Base-by-base conservation (phyloP, 495 filamentous ascomycete species). In the Cenococcum geophilum region DNA sequence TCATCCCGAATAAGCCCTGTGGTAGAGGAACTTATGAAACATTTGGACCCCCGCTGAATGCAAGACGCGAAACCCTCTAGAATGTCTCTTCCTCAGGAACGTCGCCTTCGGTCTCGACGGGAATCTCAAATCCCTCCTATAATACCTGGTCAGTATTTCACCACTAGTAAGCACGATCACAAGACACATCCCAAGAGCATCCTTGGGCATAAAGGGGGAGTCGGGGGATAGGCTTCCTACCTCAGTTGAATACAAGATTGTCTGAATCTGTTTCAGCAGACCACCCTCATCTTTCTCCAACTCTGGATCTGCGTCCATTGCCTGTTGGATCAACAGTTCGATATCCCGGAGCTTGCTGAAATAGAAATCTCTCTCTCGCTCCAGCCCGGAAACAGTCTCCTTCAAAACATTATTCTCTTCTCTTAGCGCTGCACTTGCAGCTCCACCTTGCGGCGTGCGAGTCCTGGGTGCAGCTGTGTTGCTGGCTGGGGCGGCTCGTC, bases 281-380 rank as follows among this genome's bases (percentile, higher is more conserved):
- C 90, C 86, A 50, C 92, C 88, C 63, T 96, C 92, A 23, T 92
- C 87, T 82, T 92, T 88, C 78, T 96, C 93, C 53, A 97, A 75
- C 74, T 92, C 85, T 5, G 92, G 91, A 63, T 96, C 86, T 43
- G 85, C 85, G 68, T 97, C 93, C 67, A 96, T 88, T 16, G 90
- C 90, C 63, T 86, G 84, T 78, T 98, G 93, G 56, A 98, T 79
- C 71, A 98, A 73, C 66, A 98, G 74, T 76, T 98, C 95, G 65
- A 98, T 98, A 70, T 98, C 93, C 55, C 93, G 84, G 60, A 98
- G 77, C 77, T 98, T 98, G 79, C 89, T 91, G 73, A 98, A 98
- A 79, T 98, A 98, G 75, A 98, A 98, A 74, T 98, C 93, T 55
- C 93, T 79, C 78, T 98, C 93, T 69, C 78, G 69, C 55, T 72